Conservation (phyloP, 2,329 filamentous ascomycete genomes). For the Aspergillus proliferans region DNA sequence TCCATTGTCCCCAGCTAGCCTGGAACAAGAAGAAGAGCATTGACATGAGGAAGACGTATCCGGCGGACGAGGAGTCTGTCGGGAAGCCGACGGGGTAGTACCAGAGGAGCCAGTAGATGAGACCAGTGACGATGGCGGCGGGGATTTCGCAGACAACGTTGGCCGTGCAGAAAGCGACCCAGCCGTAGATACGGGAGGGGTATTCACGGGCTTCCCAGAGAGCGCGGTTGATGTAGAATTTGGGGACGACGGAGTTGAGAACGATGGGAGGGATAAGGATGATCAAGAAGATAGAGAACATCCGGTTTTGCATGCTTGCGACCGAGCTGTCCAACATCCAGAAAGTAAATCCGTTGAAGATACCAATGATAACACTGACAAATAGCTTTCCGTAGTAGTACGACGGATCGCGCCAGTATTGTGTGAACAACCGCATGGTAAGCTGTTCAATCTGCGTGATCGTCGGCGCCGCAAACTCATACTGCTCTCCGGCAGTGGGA, state of each 20-base stretch:
- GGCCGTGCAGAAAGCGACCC: slow-evolving; percentile 69
- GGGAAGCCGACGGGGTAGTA: slow-evolving; percentile 71
- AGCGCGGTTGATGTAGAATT: slow-evolving; percentile 66
- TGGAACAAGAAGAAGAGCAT: slow-evolving; percentile 73
- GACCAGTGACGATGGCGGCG: slow-evolving; percentile 55
- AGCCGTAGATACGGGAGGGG: slow-evolving; percentile 69
- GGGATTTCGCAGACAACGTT: slow-evolving; percentile 69
- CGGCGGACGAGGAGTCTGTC: slow-evolving; percentile 56
- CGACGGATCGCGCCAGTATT: slow-evolving; percentile 70
- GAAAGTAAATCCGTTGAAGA: slow-evolving; percentile 77
- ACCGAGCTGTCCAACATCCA: slow-evolving; percentile 61
- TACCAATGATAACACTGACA: slow-evolving; percentile 61
- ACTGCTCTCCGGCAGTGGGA: slow-evolving; percentile 33
- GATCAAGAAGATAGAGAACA: slow-evolving; percentile 67
- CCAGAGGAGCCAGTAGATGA: slow-evolving; percentile 69
- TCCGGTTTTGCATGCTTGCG: slow-evolving; percentile 66
- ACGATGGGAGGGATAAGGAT: slow-evolving; percentile 63
- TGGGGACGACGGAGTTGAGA: slow-evolving; percentile 68
- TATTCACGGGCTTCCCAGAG: slow-evolving; percentile 70
- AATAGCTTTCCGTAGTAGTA: slow-evolving; percentile 76
- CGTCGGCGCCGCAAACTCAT: slow-evolving; percentile 62
- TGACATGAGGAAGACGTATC: slow-evolving; percentile 73
- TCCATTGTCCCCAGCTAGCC: slow-evolving; percentile 74
- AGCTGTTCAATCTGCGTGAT: slow-evolving; percentile 59
- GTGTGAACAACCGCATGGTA: slow-evolving; percentile 62